Evolutionary conservation across 306 rosid species (phyloP).

Genomic region (Adenanthera pavonina): DNA sequence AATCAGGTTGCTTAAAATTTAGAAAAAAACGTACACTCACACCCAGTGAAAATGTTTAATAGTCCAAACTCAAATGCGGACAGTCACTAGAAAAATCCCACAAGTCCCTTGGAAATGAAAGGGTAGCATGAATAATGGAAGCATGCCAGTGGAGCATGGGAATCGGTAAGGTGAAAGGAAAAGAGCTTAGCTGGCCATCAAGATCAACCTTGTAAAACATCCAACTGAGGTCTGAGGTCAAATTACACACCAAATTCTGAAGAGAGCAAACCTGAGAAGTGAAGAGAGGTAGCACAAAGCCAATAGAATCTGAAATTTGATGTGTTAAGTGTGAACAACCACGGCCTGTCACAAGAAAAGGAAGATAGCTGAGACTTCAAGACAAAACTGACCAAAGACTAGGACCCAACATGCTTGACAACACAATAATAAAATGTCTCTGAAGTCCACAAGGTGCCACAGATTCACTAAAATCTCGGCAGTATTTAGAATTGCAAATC

Average conservation of each 20-base stretch:
- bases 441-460: neutral
- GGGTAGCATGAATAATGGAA: neutral
- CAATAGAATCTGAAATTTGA: neutral
- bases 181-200: neutral
- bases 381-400: neutral
- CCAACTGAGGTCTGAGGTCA: neutral
- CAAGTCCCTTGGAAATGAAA: neutral
- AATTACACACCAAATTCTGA: neutral
- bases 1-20: neutral
- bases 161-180: neutral
- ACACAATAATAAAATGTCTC: neutral
- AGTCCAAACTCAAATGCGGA: constrained; percentile 9
- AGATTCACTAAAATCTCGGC: neutral
- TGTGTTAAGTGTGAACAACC: neutral
- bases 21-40: neutral
- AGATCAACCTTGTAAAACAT: neutral
- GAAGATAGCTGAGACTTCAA: neutral
- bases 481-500: neutral
- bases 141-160: neutral
- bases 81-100: neutral
- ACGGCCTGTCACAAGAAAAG: neutral
- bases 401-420: neutral
- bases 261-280: neutral
- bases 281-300: neutral
- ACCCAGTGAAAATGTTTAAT: neutral